These are phyloP conservation scores for Apiospora malaysiana DNA, from an alignment of 2,329 filamentous ascomycete species.

Conservation along the genomic window DNA sequence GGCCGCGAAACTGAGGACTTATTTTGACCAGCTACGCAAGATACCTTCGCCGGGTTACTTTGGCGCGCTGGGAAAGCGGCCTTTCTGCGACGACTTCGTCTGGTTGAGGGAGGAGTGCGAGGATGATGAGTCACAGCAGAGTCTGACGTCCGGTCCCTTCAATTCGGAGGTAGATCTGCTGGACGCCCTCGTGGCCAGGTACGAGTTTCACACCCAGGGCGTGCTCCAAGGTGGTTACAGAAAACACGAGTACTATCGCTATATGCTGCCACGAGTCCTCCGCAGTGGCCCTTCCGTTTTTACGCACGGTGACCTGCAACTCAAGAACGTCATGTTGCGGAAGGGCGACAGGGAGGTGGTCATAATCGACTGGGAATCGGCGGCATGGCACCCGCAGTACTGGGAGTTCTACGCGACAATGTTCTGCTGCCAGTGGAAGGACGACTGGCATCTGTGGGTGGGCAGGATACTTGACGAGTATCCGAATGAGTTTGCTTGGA, in stretches of 20 bases:
- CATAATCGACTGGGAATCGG: background rate
- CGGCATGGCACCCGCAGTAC: background rate
- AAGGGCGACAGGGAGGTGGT: background rate
- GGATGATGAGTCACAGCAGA: background rate
- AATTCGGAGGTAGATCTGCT: background rate
- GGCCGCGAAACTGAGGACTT: background rate
- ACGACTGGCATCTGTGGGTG: slow-evolving; percentile 1
- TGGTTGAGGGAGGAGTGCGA: background rate
- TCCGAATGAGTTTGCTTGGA: background rate
- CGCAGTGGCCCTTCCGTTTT: background rate
- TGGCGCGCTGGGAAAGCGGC: background rate
- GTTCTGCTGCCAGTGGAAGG: slow-evolving; percentile 1
- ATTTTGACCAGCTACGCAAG: background rate
- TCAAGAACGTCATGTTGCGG: background rate
- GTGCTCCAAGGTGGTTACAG: background rate
- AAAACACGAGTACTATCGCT: background rate
- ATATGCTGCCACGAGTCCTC: background rate
- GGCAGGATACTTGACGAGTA: background rate
- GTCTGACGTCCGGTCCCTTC: background rate
- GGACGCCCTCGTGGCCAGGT: background rate
- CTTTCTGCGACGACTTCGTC: slow-evolving; percentile 2
- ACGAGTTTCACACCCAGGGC: background rate
- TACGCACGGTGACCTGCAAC: background rate
- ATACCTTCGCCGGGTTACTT: background rate
- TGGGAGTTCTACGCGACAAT: slow-evolving; percentile 9